These are phyloP conservation scores for Ceratobasidium sp. DNA, from an alignment of 1,284 basidiomycete genomes.

Conservation along the genomic window DNA sequence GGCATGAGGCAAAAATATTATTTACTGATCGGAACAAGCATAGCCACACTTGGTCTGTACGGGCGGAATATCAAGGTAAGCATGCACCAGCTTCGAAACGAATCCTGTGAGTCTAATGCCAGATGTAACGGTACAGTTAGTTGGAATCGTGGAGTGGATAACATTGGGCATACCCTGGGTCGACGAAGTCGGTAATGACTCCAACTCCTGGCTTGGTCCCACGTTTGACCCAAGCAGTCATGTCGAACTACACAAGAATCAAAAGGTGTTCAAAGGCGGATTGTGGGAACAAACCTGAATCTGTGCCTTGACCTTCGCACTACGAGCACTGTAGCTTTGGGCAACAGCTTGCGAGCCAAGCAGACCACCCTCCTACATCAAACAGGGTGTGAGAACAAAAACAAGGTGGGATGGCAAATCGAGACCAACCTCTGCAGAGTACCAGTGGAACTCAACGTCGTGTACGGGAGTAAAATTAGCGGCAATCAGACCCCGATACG, in stretches of 20 bases:
- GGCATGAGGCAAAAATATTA: constrained; percentile 51
- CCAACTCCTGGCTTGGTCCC: constrained; percentile 91
- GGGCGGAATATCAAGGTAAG: constrained; percentile 84
- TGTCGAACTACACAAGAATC: constrained; percentile 76
- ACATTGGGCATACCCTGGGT: constrained; percentile 65
- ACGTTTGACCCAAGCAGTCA: constrained; percentile 96
- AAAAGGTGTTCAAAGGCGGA: background rate
- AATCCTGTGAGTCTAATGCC: constrained; percentile 77
- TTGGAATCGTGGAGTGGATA: constrained; percentile 17
- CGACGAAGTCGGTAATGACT: constrained; percentile 90
- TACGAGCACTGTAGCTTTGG: constrained; percentile 75
- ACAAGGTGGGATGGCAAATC: constrained; percentile 23
- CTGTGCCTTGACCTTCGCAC: constrained; percentile 86
- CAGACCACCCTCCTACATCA: constrained; percentile 85
- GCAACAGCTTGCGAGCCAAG: constrained; percentile 95
- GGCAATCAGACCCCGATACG: constrained; percentile 86
- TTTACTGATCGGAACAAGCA: constrained; percentile 92
- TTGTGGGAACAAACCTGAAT: constrained; percentile 71
- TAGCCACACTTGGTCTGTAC: constrained; percentile 91
- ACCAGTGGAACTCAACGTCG: constrained; percentile 96
- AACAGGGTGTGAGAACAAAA: constrained; percentile 22
- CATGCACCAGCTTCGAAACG: constrained; percentile 81
- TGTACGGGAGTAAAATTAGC: constrained; percentile 82
- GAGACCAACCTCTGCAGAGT: constrained; percentile 77
- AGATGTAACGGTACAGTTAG: constrained; percentile 30